Conservation (phyloP, 1,284 basidiomycete species). For the Rhodotorula sp. region DNA sequence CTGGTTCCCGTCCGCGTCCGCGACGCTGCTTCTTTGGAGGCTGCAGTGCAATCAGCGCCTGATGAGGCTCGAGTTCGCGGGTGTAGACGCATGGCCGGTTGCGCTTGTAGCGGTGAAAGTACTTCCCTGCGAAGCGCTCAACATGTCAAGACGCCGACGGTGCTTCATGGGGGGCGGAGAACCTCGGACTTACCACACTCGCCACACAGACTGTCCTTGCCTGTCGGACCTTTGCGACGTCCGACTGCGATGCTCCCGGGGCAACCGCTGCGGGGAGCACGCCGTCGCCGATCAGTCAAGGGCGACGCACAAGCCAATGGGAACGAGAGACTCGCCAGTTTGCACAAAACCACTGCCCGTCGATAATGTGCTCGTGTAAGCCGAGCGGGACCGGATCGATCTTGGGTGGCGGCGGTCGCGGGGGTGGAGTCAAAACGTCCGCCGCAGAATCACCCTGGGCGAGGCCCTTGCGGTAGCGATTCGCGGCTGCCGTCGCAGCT, state of each 20-base stretch:
- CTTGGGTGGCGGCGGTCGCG: background rate
- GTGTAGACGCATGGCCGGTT: slow-evolving; percentile 71
- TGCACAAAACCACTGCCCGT: slow-evolving; percentile 87
- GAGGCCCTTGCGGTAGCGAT: slow-evolving; percentile 5
- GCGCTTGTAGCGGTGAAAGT: slow-evolving; percentile 75
- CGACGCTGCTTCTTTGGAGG: background rate
- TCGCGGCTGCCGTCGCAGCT: slow-evolving; percentile 9
- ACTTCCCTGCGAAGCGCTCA: slow-evolving; percentile 61
- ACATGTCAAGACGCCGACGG: no score
- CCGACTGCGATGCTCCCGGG: slow-evolving; percentile 80
- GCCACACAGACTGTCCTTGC: slow-evolving; percentile 86
- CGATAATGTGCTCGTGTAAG: slow-evolving; percentile 68
- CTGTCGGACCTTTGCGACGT: slow-evolving; percentile 79
- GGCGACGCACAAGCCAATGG: no score
- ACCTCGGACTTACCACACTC: slow-evolving; percentile 68
- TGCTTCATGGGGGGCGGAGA: no score
- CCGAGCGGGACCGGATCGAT: slow-evolving; percentile 21
- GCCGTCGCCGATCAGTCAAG: background rate
- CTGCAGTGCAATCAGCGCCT: background rate
- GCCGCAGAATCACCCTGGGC: background rate
- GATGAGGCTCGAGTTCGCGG: slow-evolving; percentile 47
- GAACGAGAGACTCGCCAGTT: slow-evolving; percentile 52
- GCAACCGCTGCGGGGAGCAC: slow-evolving; percentile 59
- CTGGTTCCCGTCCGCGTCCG: background rate
- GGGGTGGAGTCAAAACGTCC: background rate